These are phyloP conservation scores for Osmanthus fragrans DNA, from an alignment of 257 asterid species.

Conservation along the genomic window DNA sequence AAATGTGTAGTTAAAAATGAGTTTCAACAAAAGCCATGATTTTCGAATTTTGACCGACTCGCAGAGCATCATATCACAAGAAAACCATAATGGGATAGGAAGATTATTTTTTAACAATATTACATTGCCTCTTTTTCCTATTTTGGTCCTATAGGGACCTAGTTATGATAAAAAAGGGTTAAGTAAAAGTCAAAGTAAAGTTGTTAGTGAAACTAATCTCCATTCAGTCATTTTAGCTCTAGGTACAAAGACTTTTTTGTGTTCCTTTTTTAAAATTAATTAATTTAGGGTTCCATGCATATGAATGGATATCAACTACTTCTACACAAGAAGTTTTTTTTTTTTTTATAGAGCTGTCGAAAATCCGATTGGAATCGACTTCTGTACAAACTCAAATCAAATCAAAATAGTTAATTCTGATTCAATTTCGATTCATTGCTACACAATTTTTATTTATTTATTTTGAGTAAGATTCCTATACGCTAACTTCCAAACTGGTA, in stretches of 20 bases:
- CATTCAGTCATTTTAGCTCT: neutral
- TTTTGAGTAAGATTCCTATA: neutral
- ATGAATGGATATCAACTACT: too few relatives aligned
- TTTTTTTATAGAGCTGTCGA: too few relatives aligned
- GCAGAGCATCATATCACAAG: neutral
- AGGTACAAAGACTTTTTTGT: neutral
- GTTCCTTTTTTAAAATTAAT: too few relatives aligned
- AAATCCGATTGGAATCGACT: too few relatives aligned
- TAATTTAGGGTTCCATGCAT: too few relatives aligned
- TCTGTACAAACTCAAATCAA: too few relatives aligned
- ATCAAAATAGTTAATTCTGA: neutral
- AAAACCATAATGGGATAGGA: neutral
- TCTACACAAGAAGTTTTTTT: too few relatives aligned
- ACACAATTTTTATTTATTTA: neutral
- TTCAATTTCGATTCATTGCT: neutral
- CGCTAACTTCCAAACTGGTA: neutral
- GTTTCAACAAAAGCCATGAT: too few relatives aligned
- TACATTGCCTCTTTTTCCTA: neutral
- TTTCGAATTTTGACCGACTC: neutral
- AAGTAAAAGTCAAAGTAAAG: neutral
- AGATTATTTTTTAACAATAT: neutral
- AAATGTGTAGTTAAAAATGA: too few relatives aligned
- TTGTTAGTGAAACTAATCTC: neutral
- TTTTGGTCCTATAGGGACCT: neutral
- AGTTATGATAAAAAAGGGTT: neutral